Conservation (phyloP, 768 basidiomycete species). For the Hydnomerulius pinastri region DNA sequence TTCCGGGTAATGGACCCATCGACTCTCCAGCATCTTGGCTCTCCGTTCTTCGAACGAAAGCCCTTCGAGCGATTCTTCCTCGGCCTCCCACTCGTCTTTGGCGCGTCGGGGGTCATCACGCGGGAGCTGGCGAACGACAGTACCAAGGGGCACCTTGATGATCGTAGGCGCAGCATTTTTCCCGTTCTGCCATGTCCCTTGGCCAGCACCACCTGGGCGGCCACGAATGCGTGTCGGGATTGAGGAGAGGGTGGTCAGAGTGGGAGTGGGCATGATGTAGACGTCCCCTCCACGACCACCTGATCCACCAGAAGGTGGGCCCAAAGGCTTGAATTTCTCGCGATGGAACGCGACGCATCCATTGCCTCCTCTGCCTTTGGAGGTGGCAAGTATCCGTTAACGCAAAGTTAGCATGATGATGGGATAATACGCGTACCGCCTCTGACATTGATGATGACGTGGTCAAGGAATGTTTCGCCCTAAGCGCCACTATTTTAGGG, state of each 20-base stretch:
- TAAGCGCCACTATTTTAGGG: constrained; percentile 30
- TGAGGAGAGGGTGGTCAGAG: constrained; percentile 75
- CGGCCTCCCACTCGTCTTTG: constrained; percentile 72
- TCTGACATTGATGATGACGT: constrained; percentile 75
- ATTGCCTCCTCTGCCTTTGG: constrained; percentile 78
- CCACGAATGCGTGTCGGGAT: constrained; percentile 71
- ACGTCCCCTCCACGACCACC: constrained; percentile 90
- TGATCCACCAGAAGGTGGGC: constrained; percentile 92
- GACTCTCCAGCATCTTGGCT: constrained; percentile 59
- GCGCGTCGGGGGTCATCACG: constrained; percentile 64
- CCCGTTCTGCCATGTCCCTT: constrained; percentile 88
- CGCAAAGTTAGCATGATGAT: background rate
- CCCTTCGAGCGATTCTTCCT: constrained; percentile 57
- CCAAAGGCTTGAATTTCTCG: constrained; percentile 80
- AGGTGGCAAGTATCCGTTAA: constrained; percentile 2
- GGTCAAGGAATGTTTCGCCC: constrained; percentile 82
- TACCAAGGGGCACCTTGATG: constrained; percentile 86
- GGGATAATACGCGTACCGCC: constrained; percentile 51
- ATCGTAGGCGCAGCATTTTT: constrained; percentile 69
- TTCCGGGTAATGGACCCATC: constrained; percentile 84
- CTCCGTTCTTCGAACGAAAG: constrained; percentile 48
- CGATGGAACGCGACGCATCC: constrained; percentile 94
- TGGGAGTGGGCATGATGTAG: constrained; percentile 77
- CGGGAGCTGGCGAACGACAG: constrained; percentile 78
- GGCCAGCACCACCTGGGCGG: constrained; percentile 67